Evolutionary conservation across 139 green algal species (phyloP).

Genomic region (Astrephomene gubernaculifera): DNA sequence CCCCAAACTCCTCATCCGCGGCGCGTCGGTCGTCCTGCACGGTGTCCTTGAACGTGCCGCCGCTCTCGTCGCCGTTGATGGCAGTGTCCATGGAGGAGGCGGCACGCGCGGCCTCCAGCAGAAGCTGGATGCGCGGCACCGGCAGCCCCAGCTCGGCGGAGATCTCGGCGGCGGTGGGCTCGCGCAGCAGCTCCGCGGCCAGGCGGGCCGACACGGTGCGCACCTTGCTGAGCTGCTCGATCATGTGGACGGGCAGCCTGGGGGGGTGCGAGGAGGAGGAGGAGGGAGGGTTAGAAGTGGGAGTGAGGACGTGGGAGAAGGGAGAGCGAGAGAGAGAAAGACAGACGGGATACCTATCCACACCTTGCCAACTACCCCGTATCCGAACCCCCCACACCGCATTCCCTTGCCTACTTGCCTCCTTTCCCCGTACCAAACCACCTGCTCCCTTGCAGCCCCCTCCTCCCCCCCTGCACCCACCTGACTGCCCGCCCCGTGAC

Average conservation of each 20-base stretch:
- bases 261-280: neutral
- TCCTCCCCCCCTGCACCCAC: constrained; percentile 16
- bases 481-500: constrained; percentile 78
- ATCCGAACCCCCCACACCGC: too few relatives aligned
- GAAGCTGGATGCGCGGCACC: neutral
- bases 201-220: constrained; percentile 51
- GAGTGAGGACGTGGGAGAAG: too few relatives aligned
- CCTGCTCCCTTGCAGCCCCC: neutral
- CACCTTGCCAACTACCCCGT: too few relatives aligned
- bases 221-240: constrained; percentile 72
- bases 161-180: constrained; percentile 70
- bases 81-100: constrained; percentile 45
- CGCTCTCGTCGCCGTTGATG: constrained; percentile 33
- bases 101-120: neutral
- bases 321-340: too few relatives aligned
- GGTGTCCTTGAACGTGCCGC: constrained; percentile 45
- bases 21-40: constrained; percentile 45
- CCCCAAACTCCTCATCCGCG: constrained; percentile 45
- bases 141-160: constrained; percentile 64
- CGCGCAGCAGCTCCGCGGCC: constrained; percentile 42
- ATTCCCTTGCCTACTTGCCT: too few relatives aligned
- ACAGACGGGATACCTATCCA: too few relatives aligned
- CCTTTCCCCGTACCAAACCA: neutral
- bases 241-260: constrained; percentile 87
- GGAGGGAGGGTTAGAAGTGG: neutral